Base-by-base conservation (phyloP, 805 yeast species). In the Metschnikowia kofuensis region DNA sequence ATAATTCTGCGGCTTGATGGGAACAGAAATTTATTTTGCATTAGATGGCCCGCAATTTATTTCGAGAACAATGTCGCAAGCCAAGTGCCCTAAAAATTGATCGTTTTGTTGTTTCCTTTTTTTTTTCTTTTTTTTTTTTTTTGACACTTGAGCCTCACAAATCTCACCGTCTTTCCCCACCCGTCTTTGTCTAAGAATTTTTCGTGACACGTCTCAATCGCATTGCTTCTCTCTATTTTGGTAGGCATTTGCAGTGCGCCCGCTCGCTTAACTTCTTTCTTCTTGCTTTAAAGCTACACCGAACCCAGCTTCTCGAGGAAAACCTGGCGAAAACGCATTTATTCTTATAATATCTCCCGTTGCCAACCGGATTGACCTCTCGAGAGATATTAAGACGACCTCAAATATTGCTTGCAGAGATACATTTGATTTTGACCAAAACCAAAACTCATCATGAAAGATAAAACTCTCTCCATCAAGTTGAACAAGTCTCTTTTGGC, bases 391-490 rank as follows among this genome's bases (percentile, higher is more conserved):
- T 21, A 3, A 4, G 21, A 21, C 21, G 21, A 21, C 21, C 21
- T 3, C 21, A 21, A 4, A 21, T 21, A 21, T 21, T 21, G 21
- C 21, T 21, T 21, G 21, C 21, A 21, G 21, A 21, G 21, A 21
- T 21, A 21, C 21, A 21, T 21, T 21, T 4, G 4, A 3, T 21
- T 21, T 21, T 21, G 21, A 21, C 4, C 21, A 21, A 21, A 21
- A 7, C 39, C 4, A 26, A 14, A 28, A 45, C 12, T 21, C 37
- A 65, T 64, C 68, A 46, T 59, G 16, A 70, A 70, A 46, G 67
- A 68, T 45, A 66, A 67, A 43, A 65, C 67, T 46, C 65, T 71
- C 48, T 58, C 66, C 39, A 62, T 72, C 48, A 68, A 69, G 52
- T 54, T 70, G 27, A 69, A 65, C 61, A 64, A 66, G 52, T 55